Evolutionary conservation across 352 stramenopile species (phyloP).

Genomic region (Pythium volutum): DNA sequence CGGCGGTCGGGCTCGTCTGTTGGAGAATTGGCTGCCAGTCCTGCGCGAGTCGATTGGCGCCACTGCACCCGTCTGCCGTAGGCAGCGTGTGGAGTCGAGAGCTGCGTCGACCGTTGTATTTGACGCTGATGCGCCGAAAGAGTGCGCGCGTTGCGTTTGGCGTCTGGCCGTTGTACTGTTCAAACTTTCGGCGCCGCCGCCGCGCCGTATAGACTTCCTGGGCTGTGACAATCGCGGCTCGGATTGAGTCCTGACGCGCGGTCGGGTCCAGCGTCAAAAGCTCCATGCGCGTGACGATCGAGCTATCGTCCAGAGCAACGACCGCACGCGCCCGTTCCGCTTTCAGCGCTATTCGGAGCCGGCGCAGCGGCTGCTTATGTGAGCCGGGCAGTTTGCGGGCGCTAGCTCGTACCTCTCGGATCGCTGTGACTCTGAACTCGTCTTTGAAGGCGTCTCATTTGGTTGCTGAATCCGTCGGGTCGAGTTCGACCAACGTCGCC

Average conservation of each 20-base stretch:
- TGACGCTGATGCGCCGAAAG: neutral
- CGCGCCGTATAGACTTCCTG: too few relatives aligned
- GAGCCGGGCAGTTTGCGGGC: neutral
- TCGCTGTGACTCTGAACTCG: neutral
- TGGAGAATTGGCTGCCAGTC: conserved; percentile 1
- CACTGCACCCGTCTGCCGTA: neutral
- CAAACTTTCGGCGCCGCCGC: too few relatives aligned
- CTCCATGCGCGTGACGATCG: too few relatives aligned
- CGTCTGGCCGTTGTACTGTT: neutral
- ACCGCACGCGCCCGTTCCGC: too few relatives aligned
- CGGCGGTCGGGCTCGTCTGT: neutral
- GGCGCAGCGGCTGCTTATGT: neutral
- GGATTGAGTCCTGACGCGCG: neutral
- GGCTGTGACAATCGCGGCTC: neutral
- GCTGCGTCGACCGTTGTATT: neutral
- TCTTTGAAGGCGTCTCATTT: neutral
- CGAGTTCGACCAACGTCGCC: too few relatives aligned
- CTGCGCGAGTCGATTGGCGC: neutral
- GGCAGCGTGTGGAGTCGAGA: neutral
- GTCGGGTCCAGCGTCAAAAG: neutral
- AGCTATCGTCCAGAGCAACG: too few relatives aligned
- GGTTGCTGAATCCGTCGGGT: too few relatives aligned
- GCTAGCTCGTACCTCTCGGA: neutral
- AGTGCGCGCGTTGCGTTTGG: neutral
- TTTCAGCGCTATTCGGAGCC: neutral